Percentiles rank a stretch among this genome's conserved stretches.
These are phyloP conservation scores for Pseudomonodictys pantanalensis DNA, from an alignment of 495 filamentous ascomycete species.

Conservation along the genomic window DNA sequence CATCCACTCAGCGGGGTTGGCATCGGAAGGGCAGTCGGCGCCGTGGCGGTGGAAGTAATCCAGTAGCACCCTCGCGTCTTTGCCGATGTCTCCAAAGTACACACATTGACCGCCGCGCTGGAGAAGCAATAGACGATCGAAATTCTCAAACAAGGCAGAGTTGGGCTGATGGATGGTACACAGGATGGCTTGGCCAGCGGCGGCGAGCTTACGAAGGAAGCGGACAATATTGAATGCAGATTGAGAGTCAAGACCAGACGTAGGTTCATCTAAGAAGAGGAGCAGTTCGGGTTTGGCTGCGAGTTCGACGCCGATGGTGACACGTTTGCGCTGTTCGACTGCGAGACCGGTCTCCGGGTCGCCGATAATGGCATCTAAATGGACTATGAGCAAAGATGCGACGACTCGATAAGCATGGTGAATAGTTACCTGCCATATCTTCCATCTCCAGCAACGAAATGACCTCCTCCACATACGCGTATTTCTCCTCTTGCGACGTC, in stretches of 20 bases:
- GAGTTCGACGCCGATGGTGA: conserved; percentile 86
- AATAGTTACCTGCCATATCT: conserved; percentile 70
- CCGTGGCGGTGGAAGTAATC: conserved; percentile 50
- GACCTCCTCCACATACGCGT: conserved; percentile 79
- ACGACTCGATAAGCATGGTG: too few species aligned
- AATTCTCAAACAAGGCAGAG: conserved; percentile 79
- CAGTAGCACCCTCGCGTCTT: conserved; percentile 49
- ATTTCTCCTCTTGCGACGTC: conserved; percentile 67
- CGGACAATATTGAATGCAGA: conserved; percentile 85
- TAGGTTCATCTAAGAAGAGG: conserved; percentile 88
- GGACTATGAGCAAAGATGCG: too few species aligned
- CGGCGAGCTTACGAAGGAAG: conserved; percentile 80
- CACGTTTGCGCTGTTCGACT: conserved; percentile 86
- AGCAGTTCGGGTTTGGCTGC: conserved; percentile 82
- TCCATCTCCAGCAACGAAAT: conserved; percentile 79
- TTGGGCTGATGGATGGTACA: conserved; percentile 93
- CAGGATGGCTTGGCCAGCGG: conserved; percentile 80
- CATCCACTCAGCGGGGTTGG: conserved; percentile 85
- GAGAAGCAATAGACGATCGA: conserved; percentile 65
- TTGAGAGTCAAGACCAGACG: conserved; percentile 80
- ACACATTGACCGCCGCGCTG: conserved; percentile 62
- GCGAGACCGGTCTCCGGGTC: conserved; percentile 72
- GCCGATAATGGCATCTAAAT: conserved; percentile 85
- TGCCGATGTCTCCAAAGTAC: conserved; percentile 67
- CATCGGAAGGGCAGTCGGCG: conserved; percentile 54